These are phyloP conservation scores for Luffa aegyptiaca DNA, from an alignment of 306 rosid genomes.

Conservation along the genomic window DNA sequence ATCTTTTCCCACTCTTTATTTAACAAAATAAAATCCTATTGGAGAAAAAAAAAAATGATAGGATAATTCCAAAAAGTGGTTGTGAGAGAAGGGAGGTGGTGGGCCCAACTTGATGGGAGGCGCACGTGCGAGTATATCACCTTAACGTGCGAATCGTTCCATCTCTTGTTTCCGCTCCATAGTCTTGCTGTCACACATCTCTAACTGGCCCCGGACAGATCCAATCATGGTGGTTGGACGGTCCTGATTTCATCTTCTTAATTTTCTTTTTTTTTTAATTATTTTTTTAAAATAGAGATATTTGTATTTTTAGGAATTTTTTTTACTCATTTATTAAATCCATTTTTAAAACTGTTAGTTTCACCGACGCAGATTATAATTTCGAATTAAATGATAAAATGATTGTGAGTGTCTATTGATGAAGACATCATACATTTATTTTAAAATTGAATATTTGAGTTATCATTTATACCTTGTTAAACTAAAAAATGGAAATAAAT, in stretches of 20 bases:
- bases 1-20: neutral
- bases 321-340: too few relatives aligned
- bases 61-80: slow-evolving; percentile 5
- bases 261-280: neutral
- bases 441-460: too few relatives aligned
- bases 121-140: slow-evolving; percentile 1
- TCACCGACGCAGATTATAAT: too few relatives aligned
- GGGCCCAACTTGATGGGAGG: neutral
- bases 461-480: too few relatives aligned
- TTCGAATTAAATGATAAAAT: too few relatives aligned
- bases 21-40: neutral
- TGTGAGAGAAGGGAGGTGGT: neutral
- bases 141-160: neutral
- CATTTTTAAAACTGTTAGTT: too few relatives aligned
- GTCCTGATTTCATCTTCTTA: neutral
- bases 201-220: neutral
- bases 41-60: neutral
- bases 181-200: slow-evolving; percentile 3
- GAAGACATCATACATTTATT: too few relatives aligned
- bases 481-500: too few relatives aligned
- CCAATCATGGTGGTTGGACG: slow-evolving; percentile 2
- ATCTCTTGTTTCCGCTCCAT: neutral
- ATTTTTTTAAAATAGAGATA: too few relatives aligned
- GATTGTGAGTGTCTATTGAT: too few relatives aligned
- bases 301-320: too few relatives aligned